Base-by-base conservation (phyloP, 495 filamentous ascomycete species). In the Chlorociboria aeruginascens region DNA sequence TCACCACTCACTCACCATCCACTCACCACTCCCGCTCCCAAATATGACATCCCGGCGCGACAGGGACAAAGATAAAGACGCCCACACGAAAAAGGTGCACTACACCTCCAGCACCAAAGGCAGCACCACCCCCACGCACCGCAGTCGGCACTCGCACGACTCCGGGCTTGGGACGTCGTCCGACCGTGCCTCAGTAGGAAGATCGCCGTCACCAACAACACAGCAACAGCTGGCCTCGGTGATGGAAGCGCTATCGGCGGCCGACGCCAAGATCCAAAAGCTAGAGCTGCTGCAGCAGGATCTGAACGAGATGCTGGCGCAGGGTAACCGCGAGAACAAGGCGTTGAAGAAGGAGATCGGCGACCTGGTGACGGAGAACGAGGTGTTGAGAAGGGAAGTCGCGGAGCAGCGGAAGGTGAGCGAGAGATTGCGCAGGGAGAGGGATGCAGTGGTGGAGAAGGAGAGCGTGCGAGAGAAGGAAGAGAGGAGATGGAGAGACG, bases 261-360 rank as follows among this genome's bases (percentile, higher is more conserved):
- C 48, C 60, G 68, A 55, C 66, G 70, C 72, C 61, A 59, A 64
- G 54, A 45, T 46, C 40, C 25, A 35, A 14, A 34, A 40, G 20
- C 40, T 49, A 6, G 36, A 40, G 40, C 40, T 8, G 6, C 10
- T 9, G 17, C 53, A 40, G 8, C 28, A 14, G 13, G 36, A 45
- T 41, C 51, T 65, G 16, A 59, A 53, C 36, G 40, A 36, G 40
- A 46, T 38, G 31, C 30, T 47, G 3, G 13, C 31, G 8, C 32
- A 53, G 68, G 71, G 74, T 41, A 69, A 73, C 47, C 67, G 74
- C 65, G 75, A 77, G 41, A 56, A 56, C 32, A 42, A 50, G 16
- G 9, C 39, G 3, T 35, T 55, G 31, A 50, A 51, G 41, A 39
- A 37, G 43, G 56, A 59, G 44, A 53, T 45, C 28, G 20, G 11